Conservation (phyloP, 1,139 yeast species). For the Ogataea hybrid region DNA sequence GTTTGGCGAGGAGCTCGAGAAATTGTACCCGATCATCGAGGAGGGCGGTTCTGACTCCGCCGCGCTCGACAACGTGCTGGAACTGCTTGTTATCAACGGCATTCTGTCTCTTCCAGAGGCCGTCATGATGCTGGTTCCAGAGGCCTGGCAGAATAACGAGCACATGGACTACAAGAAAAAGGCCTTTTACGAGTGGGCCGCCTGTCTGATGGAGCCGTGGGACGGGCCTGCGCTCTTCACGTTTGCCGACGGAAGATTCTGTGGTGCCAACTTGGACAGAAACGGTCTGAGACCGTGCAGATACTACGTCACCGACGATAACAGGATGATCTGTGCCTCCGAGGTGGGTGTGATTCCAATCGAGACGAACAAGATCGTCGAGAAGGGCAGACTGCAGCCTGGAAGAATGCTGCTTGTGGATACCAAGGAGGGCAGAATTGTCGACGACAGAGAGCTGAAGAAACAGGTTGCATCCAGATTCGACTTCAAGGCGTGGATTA, state of each 20-base stretch:
- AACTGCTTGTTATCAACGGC: slow-evolving; percentile 87
- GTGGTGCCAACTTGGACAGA: slow-evolving; percentile 97
- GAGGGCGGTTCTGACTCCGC: slow-evolving; percentile 99
- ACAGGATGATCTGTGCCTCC: slow-evolving; percentile 95
- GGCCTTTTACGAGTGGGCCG: slow-evolving; percentile 99
- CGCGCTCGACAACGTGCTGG: slow-evolving; percentile 94
- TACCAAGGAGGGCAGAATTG: slow-evolving; percentile 88
- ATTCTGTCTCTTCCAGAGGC: slow-evolving; percentile 94
- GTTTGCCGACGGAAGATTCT: slow-evolving; percentile 95
- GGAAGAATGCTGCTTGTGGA: slow-evolving; percentile 97
- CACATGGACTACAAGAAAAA: slow-evolving; percentile 85
- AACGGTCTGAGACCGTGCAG: slow-evolving; percentile 98
- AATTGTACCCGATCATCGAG: slow-evolving; percentile 90
- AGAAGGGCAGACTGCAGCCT: slow-evolving; percentile 91
- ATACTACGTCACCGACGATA: slow-evolving; percentile 91
- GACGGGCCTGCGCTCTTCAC: slow-evolving; percentile 98
- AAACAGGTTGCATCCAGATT: slow-evolving; percentile 75
- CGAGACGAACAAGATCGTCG: slow-evolving; percentile 76
- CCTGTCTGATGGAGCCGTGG: slow-evolving; percentile 99
- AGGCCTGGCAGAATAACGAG: slow-evolving; percentile 93
- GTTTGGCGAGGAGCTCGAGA: slow-evolving; percentile 90
- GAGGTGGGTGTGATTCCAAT: slow-evolving; percentile 97
- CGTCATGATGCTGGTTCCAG: slow-evolving; percentile 95
- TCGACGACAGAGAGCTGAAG: slow-evolving; percentile 89
- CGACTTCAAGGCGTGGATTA: slow-evolving; percentile 93